Evolutionary conservation across 768 basidiomycete genomes (phyloP).

Genomic region (Trametes elegans): DNA sequence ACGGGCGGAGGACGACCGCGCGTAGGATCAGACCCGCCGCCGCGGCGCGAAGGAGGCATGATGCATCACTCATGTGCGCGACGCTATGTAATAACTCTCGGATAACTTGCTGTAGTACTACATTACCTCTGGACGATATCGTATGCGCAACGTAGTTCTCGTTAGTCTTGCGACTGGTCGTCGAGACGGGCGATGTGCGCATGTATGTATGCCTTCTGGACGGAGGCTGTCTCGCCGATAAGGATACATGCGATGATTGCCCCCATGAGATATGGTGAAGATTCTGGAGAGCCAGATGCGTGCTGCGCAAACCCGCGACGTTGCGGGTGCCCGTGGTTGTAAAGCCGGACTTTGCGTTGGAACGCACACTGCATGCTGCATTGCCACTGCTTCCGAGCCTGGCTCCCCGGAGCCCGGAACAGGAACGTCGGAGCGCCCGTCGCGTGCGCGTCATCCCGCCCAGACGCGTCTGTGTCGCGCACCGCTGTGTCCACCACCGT

Average conservation of each 20-base stretch:
- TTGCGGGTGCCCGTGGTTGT: neutral
- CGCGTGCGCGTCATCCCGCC: neutral
- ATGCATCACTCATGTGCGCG: too few species aligned
- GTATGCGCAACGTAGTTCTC: neutral
- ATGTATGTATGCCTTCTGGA: neutral
- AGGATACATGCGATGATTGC: too few species aligned
- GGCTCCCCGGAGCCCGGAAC: neutral
- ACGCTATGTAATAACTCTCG: too few species aligned
- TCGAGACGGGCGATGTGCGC: neutral
- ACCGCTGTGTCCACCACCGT: too few species aligned
- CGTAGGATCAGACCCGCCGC: neutral
- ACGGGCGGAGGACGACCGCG: neutral
- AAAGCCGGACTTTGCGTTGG: too few species aligned
- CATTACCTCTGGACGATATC: neutral
- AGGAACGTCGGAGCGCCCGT: neutral
- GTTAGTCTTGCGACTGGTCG: neutral
- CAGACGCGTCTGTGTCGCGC: too few species aligned
- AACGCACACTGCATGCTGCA: too few species aligned
- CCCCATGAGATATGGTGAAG: too few species aligned
- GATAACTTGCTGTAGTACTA: neutral
- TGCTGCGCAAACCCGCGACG: neutral
- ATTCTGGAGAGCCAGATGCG: too few species aligned
- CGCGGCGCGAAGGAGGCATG: too few species aligned
- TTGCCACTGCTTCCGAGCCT: too few species aligned
- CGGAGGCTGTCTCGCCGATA: too few species aligned